Evolutionary conservation across 495 filamentous ascomycete genomes (phyloP), one percentile per base, ranked within the genome.

Genomic region (Sordaria brevicollis): DNA sequence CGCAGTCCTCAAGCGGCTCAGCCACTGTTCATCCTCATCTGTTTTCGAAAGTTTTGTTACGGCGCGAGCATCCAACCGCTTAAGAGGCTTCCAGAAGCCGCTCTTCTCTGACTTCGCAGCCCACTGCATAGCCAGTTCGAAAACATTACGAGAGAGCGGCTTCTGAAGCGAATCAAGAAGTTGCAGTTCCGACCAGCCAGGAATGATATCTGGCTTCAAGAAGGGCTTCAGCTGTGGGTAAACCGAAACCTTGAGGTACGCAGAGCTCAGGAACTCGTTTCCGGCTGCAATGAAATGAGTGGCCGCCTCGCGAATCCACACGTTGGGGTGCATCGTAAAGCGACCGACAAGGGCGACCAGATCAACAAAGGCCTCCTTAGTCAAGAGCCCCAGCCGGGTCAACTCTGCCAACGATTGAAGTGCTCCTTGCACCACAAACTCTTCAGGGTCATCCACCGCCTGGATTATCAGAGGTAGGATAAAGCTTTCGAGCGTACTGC

Each of bases 1-100:
- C 39, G 95, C 86, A 71, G 92, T 94, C 35, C 92, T 86, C 35
- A 99, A 80, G 66, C 91, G 88, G 21, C 82, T 82, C n/a, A 99
- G 83, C 96, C 96, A 99, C 74, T 93, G 89, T 69, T 97, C 93
- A 77, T 99, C 96, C 77, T 97, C 94, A n/a, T 97, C 93, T 74
- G 94, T 97, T 75, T 87, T 93, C 0, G 84, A 72, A 1, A 88
- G 74, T 75, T 83, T 87, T 66, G 77, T 81, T 0, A 83, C 70
- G 17, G 78, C 72, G 35, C 79, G 75, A 41, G 76, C 73, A 9
- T 86, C 86, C 37, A 90, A 84, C 67, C 89, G 86, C 72, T 87
- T 86, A 5, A 89, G 82, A 1, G 89, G 82, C 73, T 89, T 91
- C 96, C 96, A 99, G 72, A 98, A 98, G 0, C 91, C 73, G 0